Evolutionary conservation across 2,329 filamentous ascomycete species (phyloP), one percentile per base, ranked within the genome.

Genomic region (Cyphellophora europaea): DNA sequence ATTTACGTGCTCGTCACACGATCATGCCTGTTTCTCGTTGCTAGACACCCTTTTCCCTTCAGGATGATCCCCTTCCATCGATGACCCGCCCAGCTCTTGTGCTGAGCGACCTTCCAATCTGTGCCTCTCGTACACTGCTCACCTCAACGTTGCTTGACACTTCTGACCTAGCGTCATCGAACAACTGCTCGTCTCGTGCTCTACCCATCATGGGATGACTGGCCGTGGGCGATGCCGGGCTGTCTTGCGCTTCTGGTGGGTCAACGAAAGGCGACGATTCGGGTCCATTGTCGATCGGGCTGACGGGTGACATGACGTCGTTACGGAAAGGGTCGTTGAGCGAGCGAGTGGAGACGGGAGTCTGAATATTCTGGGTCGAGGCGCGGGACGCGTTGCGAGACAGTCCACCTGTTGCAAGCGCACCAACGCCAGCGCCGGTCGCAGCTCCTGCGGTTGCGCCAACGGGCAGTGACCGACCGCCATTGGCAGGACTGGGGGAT

Each of bases 241-340:
- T n/a, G n/a, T n/a, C n/a, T n/a, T n/a, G n/a, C n/a, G n/a, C n/a
- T n/a, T n/a, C 42, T 1, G 41, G 43, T 4, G 46, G 46, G 31
- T 49, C 46, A 19, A 45, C 43, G 40, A 49, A 49, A 5, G 46
- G 46, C 13, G 43, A 45, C 11, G 31, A 35, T n/a, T n/a, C n/a
- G n/a, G n/a, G n/a, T n/a, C n/a, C n/a, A 21, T 25, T 42, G n/a
- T 49, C 46, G 15, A 45, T 38, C 6, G 44, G 44, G 29, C 44
- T 47, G 27, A 47, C 38, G 4, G 44, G 42, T 11, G 42, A 21
- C 3, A 25, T n/a, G 8, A 25, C n/a, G 21, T 25, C 21, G n/a
- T 25, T 25, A 8, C 21, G 8, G 21, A 25, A 25, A n/a, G 21
- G 21, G n/a, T 25, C 21, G 21, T 25, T 25, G 41, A 43, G 36